Percentiles rank a stretch among this genome's conserved stretches.
These are phyloP conservation scores for Batrachochytrium dendrobatidis DNA, from an alignment of 371 early-diverging fungal species.

Conservation along the genomic window DNA sequence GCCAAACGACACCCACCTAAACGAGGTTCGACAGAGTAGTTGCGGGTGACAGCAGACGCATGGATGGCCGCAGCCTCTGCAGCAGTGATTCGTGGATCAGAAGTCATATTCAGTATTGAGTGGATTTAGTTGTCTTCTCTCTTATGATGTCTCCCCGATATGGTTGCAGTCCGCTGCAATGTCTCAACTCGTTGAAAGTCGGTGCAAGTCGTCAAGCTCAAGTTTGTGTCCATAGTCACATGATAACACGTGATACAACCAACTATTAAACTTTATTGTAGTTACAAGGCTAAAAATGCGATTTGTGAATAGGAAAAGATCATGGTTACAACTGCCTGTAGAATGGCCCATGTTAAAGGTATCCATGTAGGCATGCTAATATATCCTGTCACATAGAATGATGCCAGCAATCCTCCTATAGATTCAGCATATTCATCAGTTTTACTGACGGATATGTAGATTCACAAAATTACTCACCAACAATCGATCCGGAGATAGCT, in stretches of 20 bases:
- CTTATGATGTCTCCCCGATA: too few relatives aligned
- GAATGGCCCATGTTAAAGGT: background rate
- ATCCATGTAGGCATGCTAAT: conserved; percentile 5
- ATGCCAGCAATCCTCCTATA: background rate
- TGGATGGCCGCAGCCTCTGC: conserved; percentile 44
- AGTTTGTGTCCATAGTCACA: too few relatives aligned
- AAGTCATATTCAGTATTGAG: too few relatives aligned
- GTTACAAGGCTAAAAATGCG: background rate
- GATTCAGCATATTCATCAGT: background rate
- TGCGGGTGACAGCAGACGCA: conserved; percentile 75
- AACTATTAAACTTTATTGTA: too few relatives aligned
- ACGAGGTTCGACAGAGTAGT: conserved; percentile 83
- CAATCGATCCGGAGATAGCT: background rate
- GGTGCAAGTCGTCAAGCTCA: too few relatives aligned
- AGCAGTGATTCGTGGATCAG: conserved; percentile 25
- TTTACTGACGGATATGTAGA: background rate
- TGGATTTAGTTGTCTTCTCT: too few relatives aligned
- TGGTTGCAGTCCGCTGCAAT: too few relatives aligned
- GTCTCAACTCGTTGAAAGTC: too few relatives aligned
- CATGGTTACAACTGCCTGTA: background rate
- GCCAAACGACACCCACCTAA: too few relatives aligned
- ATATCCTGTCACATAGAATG: background rate
- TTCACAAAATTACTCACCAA: background rate
- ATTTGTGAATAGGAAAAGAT: background rate
- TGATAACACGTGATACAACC: too few relatives aligned